These are phyloP conservation scores for Mucor circinelloides DNA, from an alignment of 371 early-diverging fungal species.

Conservation along the genomic window DNA sequence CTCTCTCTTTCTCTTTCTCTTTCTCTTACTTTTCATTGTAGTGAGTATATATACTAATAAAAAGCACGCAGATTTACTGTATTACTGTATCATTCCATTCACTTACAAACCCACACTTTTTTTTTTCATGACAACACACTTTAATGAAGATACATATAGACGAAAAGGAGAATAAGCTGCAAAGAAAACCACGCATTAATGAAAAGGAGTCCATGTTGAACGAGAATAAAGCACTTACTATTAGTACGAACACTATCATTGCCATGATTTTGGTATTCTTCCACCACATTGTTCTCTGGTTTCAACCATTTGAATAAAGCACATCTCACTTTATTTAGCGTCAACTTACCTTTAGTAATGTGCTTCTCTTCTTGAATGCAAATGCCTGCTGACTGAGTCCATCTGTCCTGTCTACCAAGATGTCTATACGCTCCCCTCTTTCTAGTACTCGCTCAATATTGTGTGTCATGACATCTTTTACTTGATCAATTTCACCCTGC, in stretches of 20 bases:
- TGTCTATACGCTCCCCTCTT: constrained; percentile 89
- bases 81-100: background rate
- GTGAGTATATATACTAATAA: background rate
- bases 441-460: constrained; percentile 87
- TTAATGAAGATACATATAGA: background rate
- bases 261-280: constrained; percentile 85
- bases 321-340: background rate
- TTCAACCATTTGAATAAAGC: background rate
- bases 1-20: background rate
- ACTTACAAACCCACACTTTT: too few species aligned
- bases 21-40: background rate
- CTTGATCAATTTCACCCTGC: constrained; percentile 89
- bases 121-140: too few species aligned
- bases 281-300: constrained; percentile 90
- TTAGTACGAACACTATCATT: constrained; percentile 61
- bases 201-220: background rate
- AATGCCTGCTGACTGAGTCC: constrained; percentile 84
- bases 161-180: background rate
- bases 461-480: constrained; percentile 92
- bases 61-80: background rate
- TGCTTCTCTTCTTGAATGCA: constrained; percentile 88
- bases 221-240: constrained; percentile 54
- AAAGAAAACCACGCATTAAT: background rate
- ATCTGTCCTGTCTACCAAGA: constrained; percentile 90
- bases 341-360: constrained; percentile 68